Evolutionary conservation across 1,139 yeast species (phyloP), one percentile per base, ranked within the genome.

Genomic region (Protomyces macrosporus): DNA sequence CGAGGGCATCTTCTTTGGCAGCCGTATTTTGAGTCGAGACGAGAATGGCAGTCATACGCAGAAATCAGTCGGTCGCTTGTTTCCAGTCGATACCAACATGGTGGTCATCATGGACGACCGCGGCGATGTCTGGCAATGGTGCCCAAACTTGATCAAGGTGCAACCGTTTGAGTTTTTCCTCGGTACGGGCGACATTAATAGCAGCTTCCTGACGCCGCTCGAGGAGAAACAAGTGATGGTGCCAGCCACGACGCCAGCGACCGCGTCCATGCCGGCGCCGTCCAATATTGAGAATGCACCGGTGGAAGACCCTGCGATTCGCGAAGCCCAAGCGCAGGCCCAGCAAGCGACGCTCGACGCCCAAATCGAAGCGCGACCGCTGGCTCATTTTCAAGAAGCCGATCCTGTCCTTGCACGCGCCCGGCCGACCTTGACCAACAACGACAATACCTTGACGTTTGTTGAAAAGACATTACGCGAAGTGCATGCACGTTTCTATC

Each of bases 121-220:
- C 73, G 98, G 98, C 3, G 99, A 93, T 74, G 98, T 93, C 9
- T 93, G 99, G 99, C 90, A 88, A 72, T 93, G 98, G 98, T 89
- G 90, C 69, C 86, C 88, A 34, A 91, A 93, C 73, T 78, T 93
- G 69, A 84, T 93, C 66, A 90, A 91, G 73, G 98, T 93, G 7
- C 88, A 90, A 1, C 98, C 98, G 0, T 93, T 90, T 74, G 96
- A 90, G 72, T 95, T 93, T 71, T 95, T 95, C 71, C 96, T 90
- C 52, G 98, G 98, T 9, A 90, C 93, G 67, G 99, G 99, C 40
- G 99, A 95, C 78, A 95, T 95, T 71, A 95, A 95, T 73, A 89
- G 97, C 32, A 87, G 91, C 69, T 90, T 90, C 72, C 77, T 93
- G 66, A 98, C 98, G 87, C 69, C 83, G n/a, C 60, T 76, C 34